Evolutionary conservation across 2,329 filamentous ascomycete genomes (phyloP), one percentile per base, ranked within the genome.

Genomic region (Fusarium camptoceras): DNA sequence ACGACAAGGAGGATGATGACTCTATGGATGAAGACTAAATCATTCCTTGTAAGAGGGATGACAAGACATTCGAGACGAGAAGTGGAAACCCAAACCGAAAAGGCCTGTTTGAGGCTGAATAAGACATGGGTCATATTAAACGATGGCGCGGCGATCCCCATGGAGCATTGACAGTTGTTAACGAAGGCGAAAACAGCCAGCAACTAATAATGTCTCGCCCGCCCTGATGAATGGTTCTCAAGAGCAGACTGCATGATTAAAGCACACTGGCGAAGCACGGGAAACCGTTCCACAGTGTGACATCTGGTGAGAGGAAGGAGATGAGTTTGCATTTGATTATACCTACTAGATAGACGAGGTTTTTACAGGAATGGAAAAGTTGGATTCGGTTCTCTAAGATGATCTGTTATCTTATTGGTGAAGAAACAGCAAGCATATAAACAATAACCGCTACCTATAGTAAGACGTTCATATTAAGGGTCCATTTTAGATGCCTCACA

Each of bases 11-110:
- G 18, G 76, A 73, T 25, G 77, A 77, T 57, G 78, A 77, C 51
- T 78, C 86, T 10, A 89, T 89, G 87, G 86, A 88, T 55, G 86
- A 89, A 71, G 85, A 88, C 75, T 87, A 77, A 65, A 66, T 50
- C 50, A 71, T 56, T 48, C 41, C 41, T 54, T 39, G 14, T 53
- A 25, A 43, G 28, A 42, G 34, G 34, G 49, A 55, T 61, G 46
- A 43, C 42, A 64, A 58, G 56, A 47, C 43, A 50, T 48, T 58
- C 41, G 30, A 69, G 46, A 46, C 39, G 49, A 55, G 51, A 58
- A 54, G 46, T 34, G 16, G 42, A 47, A 50, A 61, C 51, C 30
- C 27, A 55, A 56, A 30, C 34, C 46, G 24, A 42, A n/a, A 25
- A 47, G 20, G 31, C n/a, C 48, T 60, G 58, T 49, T 44, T 55